Conservation (phyloP, 1,284 basidiomycete genomes). For the Fomitopsis betulina region DNA sequence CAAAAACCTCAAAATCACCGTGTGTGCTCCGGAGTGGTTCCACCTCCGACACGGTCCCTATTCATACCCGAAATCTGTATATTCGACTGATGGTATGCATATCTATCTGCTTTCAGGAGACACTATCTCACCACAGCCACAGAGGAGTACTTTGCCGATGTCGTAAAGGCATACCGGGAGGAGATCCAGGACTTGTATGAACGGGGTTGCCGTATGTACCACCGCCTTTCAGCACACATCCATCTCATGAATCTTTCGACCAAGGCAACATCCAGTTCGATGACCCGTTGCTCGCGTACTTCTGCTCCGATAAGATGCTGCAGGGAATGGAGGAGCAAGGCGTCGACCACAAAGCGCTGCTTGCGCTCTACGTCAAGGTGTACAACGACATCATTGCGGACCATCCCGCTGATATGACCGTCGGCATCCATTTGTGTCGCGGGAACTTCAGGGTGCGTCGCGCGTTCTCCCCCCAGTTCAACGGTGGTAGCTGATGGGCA, state of each 20-base stretch:
- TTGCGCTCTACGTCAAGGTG: slow-evolving; percentile 65
- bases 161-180: slow-evolving; percentile 64
- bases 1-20: slow-evolving; percentile 67
- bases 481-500: neutral
- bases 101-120: neutral
- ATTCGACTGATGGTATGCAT: slow-evolving; percentile 50
- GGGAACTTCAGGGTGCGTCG: slow-evolving; percentile 66
- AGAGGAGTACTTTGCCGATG: slow-evolving; percentile 72
- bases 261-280: slow-evolving; percentile 70
- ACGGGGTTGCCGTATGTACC: slow-evolving; percentile 59
- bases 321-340: slow-evolving; percentile 57
- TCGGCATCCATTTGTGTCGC: slow-evolving; percentile 74
- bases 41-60: slow-evolving; percentile 66
- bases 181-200: slow-evolving; percentile 73
- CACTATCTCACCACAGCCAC: slow-evolving; percentile 5
- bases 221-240: neutral
- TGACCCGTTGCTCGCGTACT: slow-evolving; percentile 66
- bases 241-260: neutral
- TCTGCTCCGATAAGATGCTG: slow-evolving; percentile 60
- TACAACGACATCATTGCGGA: slow-evolving; percentile 63
- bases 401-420: slow-evolving; percentile 59
- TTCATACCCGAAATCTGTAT: slow-evolving; percentile 57
- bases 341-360: slow-evolving; percentile 56
- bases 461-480: neutral
- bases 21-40: slow-evolving; percentile 76